These are phyloP conservation scores for Biancaea sappan DNA, from an alignment of 306 rosid species.

Conservation along the genomic window DNA sequence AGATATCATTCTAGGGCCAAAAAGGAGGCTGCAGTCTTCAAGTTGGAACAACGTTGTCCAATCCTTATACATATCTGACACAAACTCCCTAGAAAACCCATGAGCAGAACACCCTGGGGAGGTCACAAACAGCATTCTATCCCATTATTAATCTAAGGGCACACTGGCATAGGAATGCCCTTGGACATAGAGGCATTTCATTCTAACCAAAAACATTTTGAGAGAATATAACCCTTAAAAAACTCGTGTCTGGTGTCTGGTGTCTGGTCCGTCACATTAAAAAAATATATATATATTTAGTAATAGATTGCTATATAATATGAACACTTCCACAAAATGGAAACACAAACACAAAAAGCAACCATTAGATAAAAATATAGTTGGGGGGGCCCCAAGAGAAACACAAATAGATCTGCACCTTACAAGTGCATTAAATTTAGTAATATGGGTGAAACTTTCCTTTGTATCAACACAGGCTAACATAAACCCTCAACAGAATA, in stretches of 20 bases:
- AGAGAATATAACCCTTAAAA: not conserved
- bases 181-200: not conserved
- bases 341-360: not conserved
- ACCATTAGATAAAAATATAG: not conserved
- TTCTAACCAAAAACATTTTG: not conserved
- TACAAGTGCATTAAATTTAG: not conserved
- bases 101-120: not conserved
- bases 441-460: not conserved
- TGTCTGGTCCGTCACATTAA: not conserved
- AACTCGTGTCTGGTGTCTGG: no score
- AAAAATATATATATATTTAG: not conserved
- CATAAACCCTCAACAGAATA: constrained; percentile 6
- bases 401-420: not conserved
- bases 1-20: not conserved
- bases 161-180: not conserved
- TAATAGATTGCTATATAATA: not conserved
- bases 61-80: not conserved
- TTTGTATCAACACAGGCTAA: not conserved
- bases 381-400: not conserved
- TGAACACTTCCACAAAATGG: not conserved
- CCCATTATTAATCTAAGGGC: not conserved
- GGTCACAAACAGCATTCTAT: not conserved
- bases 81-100: not conserved
- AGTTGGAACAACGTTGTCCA: not conserved
- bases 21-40: not conserved